These are phyloP conservation scores for Galerina marginata DNA, from an alignment of 768 basidiomycete genomes.

Conservation along the genomic window DNA sequence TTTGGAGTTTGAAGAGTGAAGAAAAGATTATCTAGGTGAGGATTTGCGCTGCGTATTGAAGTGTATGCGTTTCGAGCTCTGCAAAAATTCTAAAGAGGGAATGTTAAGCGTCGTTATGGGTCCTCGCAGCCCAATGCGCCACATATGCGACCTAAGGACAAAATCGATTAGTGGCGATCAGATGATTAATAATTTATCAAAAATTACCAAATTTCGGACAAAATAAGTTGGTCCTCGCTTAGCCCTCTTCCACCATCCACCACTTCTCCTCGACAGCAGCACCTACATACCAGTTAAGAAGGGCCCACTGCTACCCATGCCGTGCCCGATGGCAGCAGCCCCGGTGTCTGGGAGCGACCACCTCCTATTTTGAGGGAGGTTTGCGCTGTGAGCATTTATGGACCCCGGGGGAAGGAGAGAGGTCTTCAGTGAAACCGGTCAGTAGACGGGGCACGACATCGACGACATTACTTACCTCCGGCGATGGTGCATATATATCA, in stretches of 20 bases:
- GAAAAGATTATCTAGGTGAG: too few species aligned
- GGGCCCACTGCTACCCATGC: constrained; percentile 5
- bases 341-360: constrained; percentile 25
- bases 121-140: background rate
- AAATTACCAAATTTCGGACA: constrained; percentile 11
- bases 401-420: background rate
- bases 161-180: background rate
- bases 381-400: background rate
- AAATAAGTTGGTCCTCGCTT: background rate
- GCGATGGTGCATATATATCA: background rate
- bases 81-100: too few species aligned
- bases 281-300: constrained; percentile 10
- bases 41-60: too few species aligned
- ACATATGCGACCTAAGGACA: background rate
- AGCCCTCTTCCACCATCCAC: constrained; percentile 1
- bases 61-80: too few species aligned
- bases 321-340: constrained; percentile 6
- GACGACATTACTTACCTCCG: constrained; percentile 14
- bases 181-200: constrained; percentile 3
- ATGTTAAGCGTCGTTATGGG: too few species aligned
- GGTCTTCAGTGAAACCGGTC: background rate
- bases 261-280: background rate
- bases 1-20: too few species aligned
- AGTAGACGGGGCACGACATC: background rate
- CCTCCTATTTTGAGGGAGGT: constrained; percentile 16